Evolutionary conservation across 495 filamentous ascomycete genomes (phyloP), one percentile per base, ranked within the genome.

Genomic region (Neurospora sp.): DNA sequence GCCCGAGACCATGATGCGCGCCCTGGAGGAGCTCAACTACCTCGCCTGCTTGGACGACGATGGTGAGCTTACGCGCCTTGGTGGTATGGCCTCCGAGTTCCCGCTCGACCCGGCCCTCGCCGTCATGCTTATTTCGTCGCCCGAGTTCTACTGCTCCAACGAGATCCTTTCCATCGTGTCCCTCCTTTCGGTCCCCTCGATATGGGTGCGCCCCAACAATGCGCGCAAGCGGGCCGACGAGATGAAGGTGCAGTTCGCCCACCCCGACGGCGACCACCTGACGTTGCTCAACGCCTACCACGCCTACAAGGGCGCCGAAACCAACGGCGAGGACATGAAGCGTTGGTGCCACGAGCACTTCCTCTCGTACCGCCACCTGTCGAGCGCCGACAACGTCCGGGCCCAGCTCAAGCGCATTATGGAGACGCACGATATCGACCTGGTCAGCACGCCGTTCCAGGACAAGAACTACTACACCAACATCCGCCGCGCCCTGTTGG

Each of bases 281-380:
- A 98, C 94, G 18, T 90, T 99, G 83, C 87, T 99, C 31, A 99
- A 99, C 79, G 96, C 95, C 42, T 99, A 98, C 82, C 96, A 99
- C 81, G 96, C 96, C 20, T 99, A 95, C 89, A 97, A 95, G 84
- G 83, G 87, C 53, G 81, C 88, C 9, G 87, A 91, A 8, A 80
- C 81, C 75, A 89, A 90, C 0, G 92, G 94, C 79, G 85, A 84
- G 5, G 91, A 97, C 79, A 85, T 85, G 2, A 95, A 91, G 79
- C 88, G 92, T 78, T 99, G 96, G 96, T 98, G 96, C 80, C 93
- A 97, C 80, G 92, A 98, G 79, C 95, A 99, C 82, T 99, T 97
- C 84, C 86, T 99, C n/a, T 95, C 92, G 18, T 88, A 91, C 79
- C 91, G 96, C 40, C 90, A 93, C 69, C 88, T 99, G 7, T 91